These are phyloP conservation scores for Cutaneotrichosporon mucoides DNA, from an alignment of 1,284 basidiomycete species.

Conservation along the genomic window DNA sequence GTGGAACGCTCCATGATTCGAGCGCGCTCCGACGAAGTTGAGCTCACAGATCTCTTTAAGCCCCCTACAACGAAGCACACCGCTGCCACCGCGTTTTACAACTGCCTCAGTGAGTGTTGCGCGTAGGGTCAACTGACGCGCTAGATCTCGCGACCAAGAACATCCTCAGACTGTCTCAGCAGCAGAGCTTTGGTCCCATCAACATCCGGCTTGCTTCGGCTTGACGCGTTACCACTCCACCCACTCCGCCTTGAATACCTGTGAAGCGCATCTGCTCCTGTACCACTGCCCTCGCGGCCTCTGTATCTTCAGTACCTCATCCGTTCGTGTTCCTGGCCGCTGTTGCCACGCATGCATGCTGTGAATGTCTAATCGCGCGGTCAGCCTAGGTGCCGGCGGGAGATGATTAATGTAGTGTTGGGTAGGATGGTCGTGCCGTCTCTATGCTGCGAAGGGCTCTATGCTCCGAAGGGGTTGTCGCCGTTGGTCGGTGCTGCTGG, in stretches of 20 bases:
- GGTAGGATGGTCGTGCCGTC: neutral
- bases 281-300: no score
- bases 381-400: neutral
- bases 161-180: slow-evolving; percentile 30
- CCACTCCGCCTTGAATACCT: neutral
- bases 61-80: slow-evolving; percentile 19
- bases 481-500: neutral
- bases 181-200: slow-evolving; percentile 19
- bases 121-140: neutral
- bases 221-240: neutral
- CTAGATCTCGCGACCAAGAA: slow-evolving; percentile 39
- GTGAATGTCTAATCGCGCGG: neutral
- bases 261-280: neutral
- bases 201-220: slow-evolving; percentile 18
- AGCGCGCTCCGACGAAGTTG: slow-evolving; percentile 58
- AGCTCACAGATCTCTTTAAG: slow-evolving; percentile 53
- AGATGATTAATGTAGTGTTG: neutral
- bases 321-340: neutral
- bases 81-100: slow-evolving; percentile 39
- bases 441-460: neutral
- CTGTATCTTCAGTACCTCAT: neutral
- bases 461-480: neutral
- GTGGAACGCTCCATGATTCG: slow-evolving; percentile 25
- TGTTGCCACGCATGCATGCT: slow-evolving; percentile 4
- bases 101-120: slow-evolving; percentile 35